Evolutionary conservation across 306 rosid genomes (phyloP).

Genomic region (Medicago arabica): DNA sequence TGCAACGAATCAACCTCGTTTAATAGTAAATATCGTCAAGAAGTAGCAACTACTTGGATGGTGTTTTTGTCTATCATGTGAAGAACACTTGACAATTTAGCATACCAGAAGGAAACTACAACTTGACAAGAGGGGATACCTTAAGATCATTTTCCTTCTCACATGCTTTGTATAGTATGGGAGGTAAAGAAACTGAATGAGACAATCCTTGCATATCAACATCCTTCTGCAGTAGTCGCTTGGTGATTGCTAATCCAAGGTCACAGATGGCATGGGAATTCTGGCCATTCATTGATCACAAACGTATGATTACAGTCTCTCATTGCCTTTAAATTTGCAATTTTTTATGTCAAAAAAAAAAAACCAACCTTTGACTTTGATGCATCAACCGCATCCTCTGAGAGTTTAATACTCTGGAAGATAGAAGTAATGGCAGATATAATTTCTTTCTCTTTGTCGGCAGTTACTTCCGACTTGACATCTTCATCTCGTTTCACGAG

Average conservation of each 20-base stretch:
- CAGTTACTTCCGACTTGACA: slow-evolving; percentile 64
- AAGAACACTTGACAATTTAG: slow-evolving; percentile 32
- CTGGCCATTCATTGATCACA: slow-evolving; percentile 62
- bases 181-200: slow-evolving; percentile 64
- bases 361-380: slow-evolving; percentile 81
- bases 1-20: slow-evolving; percentile 34
- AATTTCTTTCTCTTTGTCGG: slow-evolving; percentile 61
- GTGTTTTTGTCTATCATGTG: slow-evolving; percentile 14
- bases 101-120: slow-evolving; percentile 34
- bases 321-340: slow-evolving; percentile 25
- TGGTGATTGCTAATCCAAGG: slow-evolving; percentile 86
- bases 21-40: slow-evolving; percentile 32
- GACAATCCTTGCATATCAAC: slow-evolving; percentile 63
- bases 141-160: slow-evolving; percentile 67
- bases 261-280: slow-evolving; percentile 92
- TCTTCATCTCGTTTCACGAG: slow-evolving; percentile 86
- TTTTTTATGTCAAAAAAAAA: slow-evolving; percentile 8
- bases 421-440: slow-evolving; percentile 63
- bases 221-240: slow-evolving; percentile 65
- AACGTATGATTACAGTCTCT: slow-evolving; percentile 42
- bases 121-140: slow-evolving; percentile 56
- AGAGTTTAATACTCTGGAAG: slow-evolving; percentile 77
- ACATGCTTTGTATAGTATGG: slow-evolving; percentile 67
- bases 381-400: slow-evolving; percentile 76
- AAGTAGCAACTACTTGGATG: slow-evolving; percentile 28